phyloP scores from a whole-genome alignment of 495 filamentous ascomycete species.

The Penicillium manginii region DNA sequence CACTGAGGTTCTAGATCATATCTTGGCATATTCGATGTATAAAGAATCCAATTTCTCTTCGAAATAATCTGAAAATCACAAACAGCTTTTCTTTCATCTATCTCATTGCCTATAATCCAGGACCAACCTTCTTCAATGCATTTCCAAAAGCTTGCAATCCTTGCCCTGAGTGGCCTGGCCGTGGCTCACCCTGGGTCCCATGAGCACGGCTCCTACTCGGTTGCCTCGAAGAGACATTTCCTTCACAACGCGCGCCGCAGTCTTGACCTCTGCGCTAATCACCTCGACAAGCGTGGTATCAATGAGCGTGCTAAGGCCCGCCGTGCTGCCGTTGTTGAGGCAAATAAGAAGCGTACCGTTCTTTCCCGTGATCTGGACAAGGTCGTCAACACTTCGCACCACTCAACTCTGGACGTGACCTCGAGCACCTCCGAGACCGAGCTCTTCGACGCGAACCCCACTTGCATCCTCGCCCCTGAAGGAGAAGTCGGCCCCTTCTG shows the following conservation, averaged over 20 bases:
- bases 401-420: conserved; percentile 18
- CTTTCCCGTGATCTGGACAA: conserved; percentile 22
- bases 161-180: conserved; percentile 24
- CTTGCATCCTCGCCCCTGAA: conserved; percentile 32
- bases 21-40: background rate
- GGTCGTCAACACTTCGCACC: conserved; percentile 25
- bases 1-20: background rate
- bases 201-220: conserved; percentile 20
- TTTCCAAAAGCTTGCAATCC: conserved; percentile 17
- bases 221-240: conserved; percentile 22
- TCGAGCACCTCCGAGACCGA: conserved; percentile 20
- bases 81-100: background rate
- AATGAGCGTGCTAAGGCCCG: conserved; percentile 27
- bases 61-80: background rate
- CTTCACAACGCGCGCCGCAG: conserved; percentile 23
- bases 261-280: conserved; percentile 21
- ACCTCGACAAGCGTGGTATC: conserved; percentile 25
- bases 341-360: conserved; percentile 19
- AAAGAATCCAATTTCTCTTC: background rate
- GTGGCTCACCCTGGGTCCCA: conserved; percentile 29
- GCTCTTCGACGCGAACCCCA: conserved; percentile 26
- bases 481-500: conserved; percentile 37
- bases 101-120: background rate
- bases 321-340: conserved; percentile 22
- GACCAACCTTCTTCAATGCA: conserved; percentile 8